Conservation (phyloP, 371 early-diverging fungal genomes). For the Saksenaea vasiformis region DNA sequence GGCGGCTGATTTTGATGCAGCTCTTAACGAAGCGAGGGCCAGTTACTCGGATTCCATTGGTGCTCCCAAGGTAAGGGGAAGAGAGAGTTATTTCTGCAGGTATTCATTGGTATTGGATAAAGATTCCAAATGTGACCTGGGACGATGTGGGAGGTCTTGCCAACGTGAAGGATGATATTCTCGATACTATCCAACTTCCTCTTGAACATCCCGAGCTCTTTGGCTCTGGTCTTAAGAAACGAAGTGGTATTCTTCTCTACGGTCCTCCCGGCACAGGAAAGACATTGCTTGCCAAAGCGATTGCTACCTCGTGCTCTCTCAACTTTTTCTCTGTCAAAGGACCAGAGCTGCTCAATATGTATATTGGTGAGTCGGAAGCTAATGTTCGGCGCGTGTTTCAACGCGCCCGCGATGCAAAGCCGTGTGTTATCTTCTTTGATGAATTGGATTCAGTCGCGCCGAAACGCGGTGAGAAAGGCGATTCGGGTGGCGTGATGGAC, state of each 20-base stretch:
- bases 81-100: not conserved
- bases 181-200: conserved; percentile 98
- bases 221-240: conserved; percentile 95
- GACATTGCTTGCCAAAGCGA: conserved; percentile 98
- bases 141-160: conserved; percentile 99
- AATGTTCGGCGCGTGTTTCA: conserved; percentile 98
- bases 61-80: conserved; percentile 77
- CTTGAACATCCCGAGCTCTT: conserved; percentile 97
- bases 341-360: conserved; percentile 90
- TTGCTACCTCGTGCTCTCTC: conserved; percentile 96
- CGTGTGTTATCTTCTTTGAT: conserved; percentile 99
- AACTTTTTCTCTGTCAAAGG: conserved; percentile 99
- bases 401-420: conserved; percentile 96
- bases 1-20: conserved; percentile 76
- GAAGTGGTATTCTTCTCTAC: conserved; percentile 94
- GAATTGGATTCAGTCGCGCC: conserved; percentile 99
- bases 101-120: not conserved
- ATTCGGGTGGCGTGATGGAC: conserved; percentile 98
- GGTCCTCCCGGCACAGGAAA: conserved; percentile 99
- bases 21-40: conserved; percentile 78
- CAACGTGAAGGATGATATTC: conserved; percentile 94
- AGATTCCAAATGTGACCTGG: conserved; percentile 96
- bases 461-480: conserved; percentile 95
- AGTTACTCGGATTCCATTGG: conserved; percentile 92
- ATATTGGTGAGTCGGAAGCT: conserved; percentile 96